Base-by-base conservation (phyloP, 345 rosid genomes). In the Noccaea caerulescens region DNA sequence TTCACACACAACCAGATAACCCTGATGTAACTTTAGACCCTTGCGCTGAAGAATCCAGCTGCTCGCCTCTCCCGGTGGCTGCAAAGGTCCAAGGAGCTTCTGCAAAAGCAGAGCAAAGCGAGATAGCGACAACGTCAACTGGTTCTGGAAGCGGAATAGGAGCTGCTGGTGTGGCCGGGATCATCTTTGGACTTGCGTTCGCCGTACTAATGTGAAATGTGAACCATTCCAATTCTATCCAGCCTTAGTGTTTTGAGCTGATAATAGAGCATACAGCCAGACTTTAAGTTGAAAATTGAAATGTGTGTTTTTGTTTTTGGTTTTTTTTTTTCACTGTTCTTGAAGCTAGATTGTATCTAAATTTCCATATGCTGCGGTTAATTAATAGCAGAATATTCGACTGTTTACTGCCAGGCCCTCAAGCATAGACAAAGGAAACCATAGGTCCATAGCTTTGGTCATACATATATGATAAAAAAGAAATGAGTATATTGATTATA, bases 51-150 rank as follows among this genome's bases (percentile, higher is more conserved):
- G 61, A 63, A 47, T 76, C 86, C 4, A 47, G 65, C 45, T 84
- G 92, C 72, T 81, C 97, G 0, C 91, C 95, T n/a, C 73, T 85
- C 51, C 90, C 96, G 0, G 33, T 83, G 13, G 88, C 91, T 58
- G 88, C 96, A 73, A 72, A 71, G 63, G 64, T 77, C 25, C 81
- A 84, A 68, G 73, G 82, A 14, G 82, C 45, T 6, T 72, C 76
- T 10, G 20, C 71, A 6, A 38, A 68, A 75, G 72, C 71, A 33
- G 68, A 77, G 0, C 77, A 80, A 63, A 84, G 73, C 50, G 66
- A 77, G 32, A 60, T 58, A 27, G 58, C 75, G 6, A 41, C 80
- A 8, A 27, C 76, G 44, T 80, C 60, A 14, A 54, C 7, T 49
- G 76, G 84, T 9, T 68, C 73, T 5, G 58, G 41, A 58, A 60